These are phyloP conservation scores for Barnettozyma sp. DNA, from an alignment of 805 yeast species.

Conservation along the genomic window DNA sequence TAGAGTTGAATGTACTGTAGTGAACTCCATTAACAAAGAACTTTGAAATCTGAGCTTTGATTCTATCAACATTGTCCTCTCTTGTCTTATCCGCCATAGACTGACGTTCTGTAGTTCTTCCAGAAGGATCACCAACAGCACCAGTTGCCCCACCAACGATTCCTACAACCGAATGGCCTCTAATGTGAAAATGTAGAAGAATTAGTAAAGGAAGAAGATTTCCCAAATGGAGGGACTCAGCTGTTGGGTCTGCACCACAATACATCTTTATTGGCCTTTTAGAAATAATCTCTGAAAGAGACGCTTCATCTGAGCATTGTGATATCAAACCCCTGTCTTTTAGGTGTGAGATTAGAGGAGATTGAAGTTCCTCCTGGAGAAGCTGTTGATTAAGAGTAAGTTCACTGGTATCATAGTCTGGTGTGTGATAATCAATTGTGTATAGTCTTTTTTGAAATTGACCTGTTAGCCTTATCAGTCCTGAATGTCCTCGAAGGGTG, in stretches of 20 bases:
- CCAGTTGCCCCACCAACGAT: constrained; percentile 96
- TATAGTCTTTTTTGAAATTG: neutral
- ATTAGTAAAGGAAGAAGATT: constrained; percentile 84
- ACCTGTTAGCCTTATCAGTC: too few relatives aligned
- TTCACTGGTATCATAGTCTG: constrained; percentile 5
- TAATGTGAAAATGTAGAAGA: constrained; percentile 69
- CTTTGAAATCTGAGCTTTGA: constrained; percentile 51
- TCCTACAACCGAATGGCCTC: constrained; percentile 82
- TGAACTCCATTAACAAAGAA: constrained; percentile 57
- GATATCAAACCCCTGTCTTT: constrained; percentile 42
- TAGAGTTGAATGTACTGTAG: constrained; percentile 40
- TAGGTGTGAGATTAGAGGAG: constrained; percentile 36
- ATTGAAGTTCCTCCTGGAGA: constrained; percentile 26
- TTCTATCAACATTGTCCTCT: constrained; percentile 47
- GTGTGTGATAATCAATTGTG: constrained; percentile 3
- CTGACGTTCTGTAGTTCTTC: constrained; percentile 69
- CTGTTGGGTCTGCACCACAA: constrained; percentile 97
- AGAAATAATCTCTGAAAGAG: constrained; percentile 8
- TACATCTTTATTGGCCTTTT: constrained; percentile 51
- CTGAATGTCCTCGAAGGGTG: neutral
- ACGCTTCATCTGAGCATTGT: constrained; percentile 31
- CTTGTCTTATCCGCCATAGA: constrained; percentile 48
- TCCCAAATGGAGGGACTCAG: constrained; percentile 83
- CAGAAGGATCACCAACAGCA: constrained; percentile 94
- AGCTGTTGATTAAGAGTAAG: constrained; percentile 18